These are phyloP conservation scores for Protoeuglena noctilucae DNA, from an alignment of 139 green algal species.

Conservation along the genomic window DNA sequence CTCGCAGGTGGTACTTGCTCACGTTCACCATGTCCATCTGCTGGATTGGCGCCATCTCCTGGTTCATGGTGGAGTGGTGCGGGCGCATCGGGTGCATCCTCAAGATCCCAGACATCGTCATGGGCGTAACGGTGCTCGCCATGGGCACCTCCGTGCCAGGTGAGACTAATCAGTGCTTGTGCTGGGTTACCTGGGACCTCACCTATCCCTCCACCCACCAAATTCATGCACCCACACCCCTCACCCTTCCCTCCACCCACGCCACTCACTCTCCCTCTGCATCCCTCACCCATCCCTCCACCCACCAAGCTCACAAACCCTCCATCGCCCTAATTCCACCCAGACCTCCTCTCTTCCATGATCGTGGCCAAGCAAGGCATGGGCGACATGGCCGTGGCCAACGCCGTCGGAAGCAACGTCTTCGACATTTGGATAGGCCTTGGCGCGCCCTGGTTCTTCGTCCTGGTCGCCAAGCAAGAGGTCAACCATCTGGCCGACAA, in stretches of 20 bases:
- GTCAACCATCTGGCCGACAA: constrained; percentile 8
- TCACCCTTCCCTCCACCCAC: no score
- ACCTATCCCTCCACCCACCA: no score
- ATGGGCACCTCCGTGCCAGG: constrained; percentile 24
- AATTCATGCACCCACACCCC: no score
- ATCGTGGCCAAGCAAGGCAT: constrained; percentile 19
- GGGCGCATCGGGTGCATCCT: constrained; percentile 20
- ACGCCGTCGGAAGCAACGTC: constrained; percentile 24
- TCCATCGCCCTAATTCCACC: no score
- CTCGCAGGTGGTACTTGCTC: constrained; percentile 19
- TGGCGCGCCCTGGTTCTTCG: constrained; percentile 20
- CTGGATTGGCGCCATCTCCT: constrained; percentile 25
- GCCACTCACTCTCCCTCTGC: no score
- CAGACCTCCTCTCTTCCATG: constrained; percentile 19
- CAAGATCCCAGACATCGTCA: constrained; percentile 14
- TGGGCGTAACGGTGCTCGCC: constrained; percentile 23
- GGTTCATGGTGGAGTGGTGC: constrained; percentile 22
- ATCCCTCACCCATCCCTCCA: no score
- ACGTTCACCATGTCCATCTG: constrained; percentile 20
- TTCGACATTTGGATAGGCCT: constrained; percentile 33
- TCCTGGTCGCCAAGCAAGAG: constrained; percentile 10
- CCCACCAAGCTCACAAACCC: no score
- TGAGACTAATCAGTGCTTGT: no score
- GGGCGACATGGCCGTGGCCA: constrained; percentile 30
- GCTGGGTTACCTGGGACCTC: no score